These are phyloP conservation scores for Cladophialophora chaetospira DNA, from an alignment of 2,329 filamentous ascomycete species.

Conservation along the genomic window DNA sequence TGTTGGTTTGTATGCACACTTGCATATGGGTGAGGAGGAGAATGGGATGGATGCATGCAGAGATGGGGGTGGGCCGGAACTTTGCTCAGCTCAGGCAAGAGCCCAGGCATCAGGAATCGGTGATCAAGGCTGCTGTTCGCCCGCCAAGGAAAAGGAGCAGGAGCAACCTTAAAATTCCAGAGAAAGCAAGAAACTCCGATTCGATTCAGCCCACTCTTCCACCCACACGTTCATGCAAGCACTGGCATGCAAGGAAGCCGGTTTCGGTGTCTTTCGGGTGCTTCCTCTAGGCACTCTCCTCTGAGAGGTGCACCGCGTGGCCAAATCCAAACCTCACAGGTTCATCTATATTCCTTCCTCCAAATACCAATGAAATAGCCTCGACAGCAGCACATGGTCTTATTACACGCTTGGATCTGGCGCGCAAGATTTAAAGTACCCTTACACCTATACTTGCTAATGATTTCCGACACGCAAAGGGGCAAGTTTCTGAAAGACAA, in stretches of 20 bases:
- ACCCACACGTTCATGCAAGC: not conserved
- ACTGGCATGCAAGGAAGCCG: not conserved
- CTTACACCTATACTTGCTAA: too few species aligned
- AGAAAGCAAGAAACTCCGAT: too few species aligned
- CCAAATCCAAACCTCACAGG: too few species aligned
- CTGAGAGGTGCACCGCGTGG: not conserved
- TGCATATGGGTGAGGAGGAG: slow-evolving; percentile 5
- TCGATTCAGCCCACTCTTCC: not conserved
- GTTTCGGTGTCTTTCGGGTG: not conserved
- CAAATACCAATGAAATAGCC: not conserved
- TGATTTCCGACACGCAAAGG: too few species aligned
- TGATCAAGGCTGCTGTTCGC: not conserved
- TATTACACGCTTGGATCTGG: not conserved
- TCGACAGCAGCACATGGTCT: slow-evolving; percentile 4
- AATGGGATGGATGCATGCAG: not conserved
- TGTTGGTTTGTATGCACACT: slow-evolving; percentile 13
- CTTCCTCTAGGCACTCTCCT: not conserved
- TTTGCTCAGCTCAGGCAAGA: not conserved
- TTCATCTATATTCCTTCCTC: too few species aligned
- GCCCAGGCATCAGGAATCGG: not conserved
- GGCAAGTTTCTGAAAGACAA: too few species aligned
- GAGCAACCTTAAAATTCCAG: not conserved
- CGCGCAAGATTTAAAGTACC: too few species aligned
- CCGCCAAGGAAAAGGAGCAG: not conserved
- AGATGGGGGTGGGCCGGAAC: not conserved